Evolutionary conservation across 495 filamentous ascomycete species (phyloP), one percentile per base, ranked within the genome.

Genomic region (Lichenothelia convexa): DNA sequence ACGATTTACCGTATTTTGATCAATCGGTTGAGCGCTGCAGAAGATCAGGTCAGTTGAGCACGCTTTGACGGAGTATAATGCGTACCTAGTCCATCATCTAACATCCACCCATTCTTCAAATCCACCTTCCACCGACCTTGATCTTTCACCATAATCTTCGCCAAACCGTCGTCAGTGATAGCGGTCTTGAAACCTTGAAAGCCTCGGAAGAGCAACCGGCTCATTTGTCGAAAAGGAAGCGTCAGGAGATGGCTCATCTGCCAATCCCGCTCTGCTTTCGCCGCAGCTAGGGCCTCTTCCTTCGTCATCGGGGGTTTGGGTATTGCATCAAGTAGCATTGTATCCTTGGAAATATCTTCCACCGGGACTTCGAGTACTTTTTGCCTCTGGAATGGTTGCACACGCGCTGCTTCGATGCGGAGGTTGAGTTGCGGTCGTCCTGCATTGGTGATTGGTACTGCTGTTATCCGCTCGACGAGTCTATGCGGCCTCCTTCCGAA

Each of bases 41-140:
- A n/a, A n/a, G n/a, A n/a, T n/a, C n/a, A n/a, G n/a, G n/a, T n/a
- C n/a, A n/a, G n/a, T n/a, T n/a, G n/a, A n/a, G n/a, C n/a, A n/a
- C n/a, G n/a, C n/a, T n/a, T n/a, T n/a, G n/a, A 29, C 24, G 2
- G 24, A 29, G 24, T 29, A 9, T 11, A 29, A 2, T 2, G 9
- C 9, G 23, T 27, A 36, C 35, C 35, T 16, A 16, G 18, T 12
- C 38, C 42, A 13, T 33, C 18, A 13, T 47, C 41, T 19, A 47
- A 24, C 23, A 40, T 9, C 19, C 38, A 26, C 7, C 36, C 33
- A 13, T 32, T 16, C 24, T 44, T 30, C 24, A 43, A 20, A 23
- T 47, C 45, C 12, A 47, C 15, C 32, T 47, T 47, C 31, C 31
- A 44, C 7, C 15, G 43, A 18, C 36, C 31, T 6, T 38, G 17